These are phyloP conservation scores for Jacaranda copaia DNA, from an alignment of 257 asterid genomes.

Conservation along the genomic window DNA sequence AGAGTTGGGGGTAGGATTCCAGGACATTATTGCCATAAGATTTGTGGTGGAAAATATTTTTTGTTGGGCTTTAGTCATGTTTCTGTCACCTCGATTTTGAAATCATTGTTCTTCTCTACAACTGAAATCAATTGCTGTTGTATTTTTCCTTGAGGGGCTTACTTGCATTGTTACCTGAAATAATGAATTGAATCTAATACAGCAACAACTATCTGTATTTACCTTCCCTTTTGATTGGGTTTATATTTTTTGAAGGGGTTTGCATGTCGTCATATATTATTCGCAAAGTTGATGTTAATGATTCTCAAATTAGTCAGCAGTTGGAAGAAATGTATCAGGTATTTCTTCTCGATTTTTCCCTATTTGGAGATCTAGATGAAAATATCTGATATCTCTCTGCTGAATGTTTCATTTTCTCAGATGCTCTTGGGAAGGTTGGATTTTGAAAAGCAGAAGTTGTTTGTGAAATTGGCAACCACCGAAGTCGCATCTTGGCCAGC, in stretches of 20 bases:
- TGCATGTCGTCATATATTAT: conserved; percentile 75
- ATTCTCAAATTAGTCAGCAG: conserved; percentile 52
- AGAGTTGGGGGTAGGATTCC: too few relatives aligned
- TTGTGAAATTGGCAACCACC: conserved; percentile 35
- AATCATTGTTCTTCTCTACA: neutral
- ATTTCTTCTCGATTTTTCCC: conserved; percentile 32
- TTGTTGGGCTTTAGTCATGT: conserved; percentile 16
- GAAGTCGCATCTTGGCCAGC: conserved; percentile 39
- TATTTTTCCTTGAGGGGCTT: neutral
- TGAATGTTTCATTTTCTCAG: conserved; percentile 43
- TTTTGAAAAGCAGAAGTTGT: conserved; percentile 63
- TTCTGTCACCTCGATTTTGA: conserved; percentile 8
- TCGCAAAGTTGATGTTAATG: conserved; percentile 50
- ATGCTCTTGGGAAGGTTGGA: conserved; percentile 67
- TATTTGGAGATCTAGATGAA: conserved; percentile 4
- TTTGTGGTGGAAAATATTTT: neutral
- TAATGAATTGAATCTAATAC: neutral
- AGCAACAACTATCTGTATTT: too few relatives aligned
- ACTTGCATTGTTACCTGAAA: conserved; percentile 3
- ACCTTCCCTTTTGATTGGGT: conserved; percentile 17
- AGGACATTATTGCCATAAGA: too few relatives aligned
- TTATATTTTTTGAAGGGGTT: conserved; percentile 54
- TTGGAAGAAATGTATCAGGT: conserved; percentile 89
- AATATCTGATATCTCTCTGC: conserved; percentile 27
- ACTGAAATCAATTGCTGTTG: neutral